A percentile compares a stretch with the other conserved stretches of the same genome.
Evolutionary conservation across 2,329 filamentous ascomycete species (phyloP).

Genomic region (Pestalotiopsis sp.): DNA sequence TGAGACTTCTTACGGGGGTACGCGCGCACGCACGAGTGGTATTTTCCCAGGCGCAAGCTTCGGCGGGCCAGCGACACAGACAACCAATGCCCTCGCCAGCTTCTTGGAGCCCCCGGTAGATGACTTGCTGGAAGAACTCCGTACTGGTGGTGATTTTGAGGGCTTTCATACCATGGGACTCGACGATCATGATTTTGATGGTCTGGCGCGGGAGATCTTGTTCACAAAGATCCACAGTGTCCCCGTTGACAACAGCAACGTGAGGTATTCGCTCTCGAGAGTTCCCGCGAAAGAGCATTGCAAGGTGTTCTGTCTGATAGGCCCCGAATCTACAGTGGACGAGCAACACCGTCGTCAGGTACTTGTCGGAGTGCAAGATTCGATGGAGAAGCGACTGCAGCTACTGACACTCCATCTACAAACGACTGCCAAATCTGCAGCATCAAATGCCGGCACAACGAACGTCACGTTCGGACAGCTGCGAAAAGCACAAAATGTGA

Average conservation of each 20-base stretch:
- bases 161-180: constrained; percentile 74
- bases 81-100: constrained; percentile 52
- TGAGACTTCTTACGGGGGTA: constrained; percentile 74
- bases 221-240: constrained; percentile 73
- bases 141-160: constrained; percentile 64
- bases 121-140: constrained; percentile 68
- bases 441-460: constrained; percentile 30
- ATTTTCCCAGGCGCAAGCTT: constrained; percentile 41
- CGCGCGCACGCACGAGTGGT: constrained; percentile 64
- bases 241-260: constrained; percentile 61
- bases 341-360: constrained; percentile 57
- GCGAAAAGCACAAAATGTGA: constrained; percentile 66
- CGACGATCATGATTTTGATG: constrained; percentile 72
- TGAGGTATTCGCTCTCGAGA: constrained; percentile 61
- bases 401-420: constrained; percentile 66
- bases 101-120: constrained; percentile 72
- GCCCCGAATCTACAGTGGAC: constrained; percentile 58
- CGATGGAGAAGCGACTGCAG: constrained; percentile 67
- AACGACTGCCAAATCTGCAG: constrained; percentile 16
- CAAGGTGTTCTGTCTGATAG: constrained; percentile 70
- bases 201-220: constrained; percentile 72
- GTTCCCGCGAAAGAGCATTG: constrained; percentile 56
- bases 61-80: constrained; percentile 42
- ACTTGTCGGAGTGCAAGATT: constrained; percentile 72
- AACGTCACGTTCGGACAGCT: constrained; percentile 52